Base-by-base conservation (phyloP, 768 basidiomycete species). In the Tricholoma hemisulphureum region DNA sequence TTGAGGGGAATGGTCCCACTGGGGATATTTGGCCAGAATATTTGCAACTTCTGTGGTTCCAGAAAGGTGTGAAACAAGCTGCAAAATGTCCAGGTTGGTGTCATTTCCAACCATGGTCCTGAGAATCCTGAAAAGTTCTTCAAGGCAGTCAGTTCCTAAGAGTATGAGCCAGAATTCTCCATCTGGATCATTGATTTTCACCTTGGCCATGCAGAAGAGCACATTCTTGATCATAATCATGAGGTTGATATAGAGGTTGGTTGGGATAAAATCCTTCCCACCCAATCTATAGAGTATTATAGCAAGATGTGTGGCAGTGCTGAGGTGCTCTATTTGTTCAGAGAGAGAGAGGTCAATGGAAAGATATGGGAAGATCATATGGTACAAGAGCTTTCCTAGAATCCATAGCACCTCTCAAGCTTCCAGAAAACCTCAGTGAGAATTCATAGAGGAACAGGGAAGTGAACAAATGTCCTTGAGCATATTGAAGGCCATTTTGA, bases 161-260 rank as follows among this genome's bases (percentile, higher is more conserved):
- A 77, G 66, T 8, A 73, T 71, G 3, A 78, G 28, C 54, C 61
- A 76, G 51, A 79, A 76, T 50, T 61, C 21, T 0, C 66, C 62
- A 37, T 69, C 55, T 0, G 73, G 71, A 56, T 69, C 54, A 39
- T 77, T 66, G 11, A 69, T 56, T 51, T 77, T 73, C 4, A 67
- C 56, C 53, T 77, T 79, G 1, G 71, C 75, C 20, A 77, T 66
- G 45, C 74, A 77, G 56, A 76, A 76, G 46, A 57, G 73, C 0
- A 59, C 67, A 58, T 77, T 77, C 62, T 76, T 78, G 55, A 77
- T 68, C 72, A 74, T 75, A 2, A 69, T 55, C 64, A 69, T 65
- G 34, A 75, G 56, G 56, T 79, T 73, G 6, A 61, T 23, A 52
- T 66, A 77, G 0, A 72, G 65, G 10, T 65, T 61, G 4, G 45